Percentiles rank a stretch among this genome's conserved stretches.
Conservation (phyloP, 2,329 filamentous ascomycete genomes). For the Triangularia verruculosa region DNA sequence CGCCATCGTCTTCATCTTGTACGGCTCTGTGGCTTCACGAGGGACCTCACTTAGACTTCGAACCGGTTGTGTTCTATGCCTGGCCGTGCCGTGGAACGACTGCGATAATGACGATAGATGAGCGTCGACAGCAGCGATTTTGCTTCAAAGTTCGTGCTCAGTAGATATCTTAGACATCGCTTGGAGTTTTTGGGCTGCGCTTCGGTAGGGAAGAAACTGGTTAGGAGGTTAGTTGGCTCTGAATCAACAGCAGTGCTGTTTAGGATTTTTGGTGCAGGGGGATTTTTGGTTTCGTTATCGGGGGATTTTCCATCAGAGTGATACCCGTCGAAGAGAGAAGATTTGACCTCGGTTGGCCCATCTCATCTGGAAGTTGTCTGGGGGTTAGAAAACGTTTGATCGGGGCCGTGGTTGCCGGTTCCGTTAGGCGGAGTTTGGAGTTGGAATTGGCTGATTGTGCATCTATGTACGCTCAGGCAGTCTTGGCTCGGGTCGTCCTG, state of each 20-base stretch:
- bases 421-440: background rate
- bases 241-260: background rate
- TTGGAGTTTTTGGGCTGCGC: background rate
- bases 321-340: slow-evolving; percentile 4
- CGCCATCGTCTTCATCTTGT: background rate
- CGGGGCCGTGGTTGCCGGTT: background rate
- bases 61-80: background rate
- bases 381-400: background rate
- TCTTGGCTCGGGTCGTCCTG: background rate
- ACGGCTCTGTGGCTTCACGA: background rate
- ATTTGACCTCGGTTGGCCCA: background rate
- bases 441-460: background rate
- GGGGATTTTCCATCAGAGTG: background rate
- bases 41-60: background rate
- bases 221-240: background rate
- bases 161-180: background rate
- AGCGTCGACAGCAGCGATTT: background rate
- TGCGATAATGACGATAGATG: slow-evolving; percentile 1
- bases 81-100: background rate
- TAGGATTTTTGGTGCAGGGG: background rate
- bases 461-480: background rate
- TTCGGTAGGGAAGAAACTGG: background rate
- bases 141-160: background rate
- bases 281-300: background rate
- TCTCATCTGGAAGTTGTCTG: background rate